Evolutionary conservation across 23 red algal species (phyloP), one percentile per base, ranked within the genome.

Genomic region (Chondrus crispus): DNA sequence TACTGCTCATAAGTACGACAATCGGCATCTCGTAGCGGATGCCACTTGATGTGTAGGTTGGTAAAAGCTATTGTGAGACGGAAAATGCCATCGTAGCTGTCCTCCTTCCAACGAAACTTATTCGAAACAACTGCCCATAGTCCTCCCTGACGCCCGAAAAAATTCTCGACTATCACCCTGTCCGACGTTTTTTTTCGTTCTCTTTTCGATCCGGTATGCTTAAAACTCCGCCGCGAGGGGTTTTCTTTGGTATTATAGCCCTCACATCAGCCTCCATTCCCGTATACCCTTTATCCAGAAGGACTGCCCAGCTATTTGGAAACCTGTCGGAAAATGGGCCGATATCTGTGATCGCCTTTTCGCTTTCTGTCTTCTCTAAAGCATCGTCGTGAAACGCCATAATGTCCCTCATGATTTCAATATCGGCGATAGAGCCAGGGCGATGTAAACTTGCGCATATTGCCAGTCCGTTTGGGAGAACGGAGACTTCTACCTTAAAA

Each of bases 301-400:
- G 7, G 26, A 64, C 5, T 64, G 26, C 58, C 58, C 16, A 64
- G 35, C 58, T 64, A 32, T 64, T 64, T 32, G 58, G 35, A 64
- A 64, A 64, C 5, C 16, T n/a, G 58, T 32, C 5, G 4, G 58
- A 16, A 32, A 30, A n/a, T n/a, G 35, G 24, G 58, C 58, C 58
- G 35, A 64, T 4, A 32, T 64, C 16, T n/a, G 58, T 64, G 4
- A 64, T 64, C 35, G 5, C 6, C 16, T 5, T 64, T 64, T 64
- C 6, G 6, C 35, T n/a, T 32, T 19, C 5, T 32, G 7, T 64
- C 58, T 5, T 64, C 16, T 64, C 14, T 32, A 64, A 32, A 5
- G 71, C 71, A 46, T 76, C 71, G 28, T 76, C 71, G 43, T 76
- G 71, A 76, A 76, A 76, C 6, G 24, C 71, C 33, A 48, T 13